Base-by-base conservation (phyloP, 108 stramenopile genomes). In the Schizochytrium sp. region DNA sequence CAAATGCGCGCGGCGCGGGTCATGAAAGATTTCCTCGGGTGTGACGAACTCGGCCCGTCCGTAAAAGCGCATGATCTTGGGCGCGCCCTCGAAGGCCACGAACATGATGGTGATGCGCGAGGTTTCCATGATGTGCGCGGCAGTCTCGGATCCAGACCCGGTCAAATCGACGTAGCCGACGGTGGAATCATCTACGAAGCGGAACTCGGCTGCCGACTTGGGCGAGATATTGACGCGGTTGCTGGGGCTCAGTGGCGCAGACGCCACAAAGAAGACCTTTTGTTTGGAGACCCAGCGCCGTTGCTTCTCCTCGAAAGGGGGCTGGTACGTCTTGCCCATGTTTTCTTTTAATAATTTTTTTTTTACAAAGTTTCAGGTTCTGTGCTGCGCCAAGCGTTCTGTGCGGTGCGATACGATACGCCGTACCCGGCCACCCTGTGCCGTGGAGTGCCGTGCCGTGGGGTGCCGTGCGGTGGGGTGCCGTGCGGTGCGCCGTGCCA, bases 241-340 rank as follows among this genome's bases (percentile, higher is more conserved):
- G 18, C 89, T 34, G 5, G 21, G 16, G 29, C 18, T n/a, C 5
- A 91, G 87, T 14, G 93, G 93, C 28, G 93, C 93, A 5, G 92
- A 91, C 12, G 91, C 93, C 53, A 92, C 92, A 72, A 93, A 93
- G 90, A 93, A 93, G 18, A 93, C 93, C 29, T 92, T 88, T 72
- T 92, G 92, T 60, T 83, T 53, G 19, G 6, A 6, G 19, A 53
- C 51, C 45, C 45, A 83, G 48, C 51, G 45, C 76, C 28, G 45
- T 6, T 53, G 51, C 76, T 34, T 10, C 48, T 83, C 76, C 76
- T 21, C n/a, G 76, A 83, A 25, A 6, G 76, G 76, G 18, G 76
- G 76, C 48, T 12, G 12, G 48, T n/a, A n/a, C 51, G 51, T 28
- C 28, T 53, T 47, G 10, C 76, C 76, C 76, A 83, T 83, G 48